Evolutionary conservation across 108 stramenopile genomes (phyloP), one percentile per base, ranked within the genome.

Genomic region (Nitzschia sp.): DNA sequence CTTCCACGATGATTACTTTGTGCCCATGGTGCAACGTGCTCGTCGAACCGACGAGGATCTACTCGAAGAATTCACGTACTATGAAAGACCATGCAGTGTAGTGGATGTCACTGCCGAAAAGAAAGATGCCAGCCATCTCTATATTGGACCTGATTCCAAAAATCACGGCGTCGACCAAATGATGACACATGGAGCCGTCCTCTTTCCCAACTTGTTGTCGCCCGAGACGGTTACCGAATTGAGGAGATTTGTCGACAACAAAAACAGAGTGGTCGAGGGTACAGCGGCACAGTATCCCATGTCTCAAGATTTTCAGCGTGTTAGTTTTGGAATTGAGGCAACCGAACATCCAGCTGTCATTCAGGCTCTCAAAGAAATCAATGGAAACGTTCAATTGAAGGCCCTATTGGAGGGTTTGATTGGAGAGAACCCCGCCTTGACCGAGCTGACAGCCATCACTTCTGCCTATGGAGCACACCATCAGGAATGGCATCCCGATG

Each of bases 391-490:
- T 8, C 19, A 63, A 3, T 62, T 86, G 14, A 55, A 63, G 24
- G 37, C 41, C 0, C 10, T 78, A 6, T 50, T 86, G 6, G 53
- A 66, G 53, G 59, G 53, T 43, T 48, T 86, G 34, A 37, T 86
- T 15, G 86, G 86, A 34, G 71, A 65, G 8, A 82, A 83, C 61
- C 80, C 86, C 3, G 78, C 82, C 0, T 52, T 80, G 54, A 65
- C 82, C 2, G 82, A 83, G 69, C 76, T 86, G 54, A 83, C 82
- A 6, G 80, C 86, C 42, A 86, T 86, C 69, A 86, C 80, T 0
- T 44, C 73, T 7, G 63, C 20, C 6, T 64, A 53, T 53, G 86
- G 86, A 15, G 70, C 75, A 3, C 29, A 53, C 6, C 41, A 54
- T 55, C 82, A 83, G 70, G 52, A 55, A 11, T 83, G 82, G 82